These are phyloP conservation scores for Aspergillus hancockii DNA, from an alignment of 495 filamentous ascomycete genomes.

Conservation along the genomic window DNA sequence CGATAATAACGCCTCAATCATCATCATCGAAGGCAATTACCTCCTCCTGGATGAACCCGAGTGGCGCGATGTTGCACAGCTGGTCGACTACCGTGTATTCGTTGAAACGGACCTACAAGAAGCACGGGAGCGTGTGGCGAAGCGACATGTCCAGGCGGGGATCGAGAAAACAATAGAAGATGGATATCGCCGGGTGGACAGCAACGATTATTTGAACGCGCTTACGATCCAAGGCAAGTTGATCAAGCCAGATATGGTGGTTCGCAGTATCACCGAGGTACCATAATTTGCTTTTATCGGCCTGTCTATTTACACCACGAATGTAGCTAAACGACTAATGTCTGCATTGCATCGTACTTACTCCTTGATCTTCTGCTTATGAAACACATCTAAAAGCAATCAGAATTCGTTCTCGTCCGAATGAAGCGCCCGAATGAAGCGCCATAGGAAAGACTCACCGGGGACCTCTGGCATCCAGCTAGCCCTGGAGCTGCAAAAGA, in stretches of 20 bases:
- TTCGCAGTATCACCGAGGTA: slow-evolving; percentile 25
- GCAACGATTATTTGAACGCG: slow-evolving; percentile 46
- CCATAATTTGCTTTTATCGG: neutral
- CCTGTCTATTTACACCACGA: neutral
- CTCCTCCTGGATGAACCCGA: slow-evolving; percentile 34
- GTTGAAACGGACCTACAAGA: slow-evolving; percentile 37
- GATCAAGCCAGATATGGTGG: slow-evolving; percentile 30
- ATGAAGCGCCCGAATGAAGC: slow-evolving; percentile 2
- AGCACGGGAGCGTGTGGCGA: slow-evolving; percentile 36
- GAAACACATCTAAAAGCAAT: slow-evolving; percentile 51
- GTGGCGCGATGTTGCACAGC: slow-evolving; percentile 27
- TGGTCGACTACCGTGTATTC: slow-evolving; percentile 38
- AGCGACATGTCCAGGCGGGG: slow-evolving; percentile 37
- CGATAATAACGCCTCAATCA: slow-evolving; percentile 29
- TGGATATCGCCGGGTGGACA: slow-evolving; percentile 39
- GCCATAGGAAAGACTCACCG: slow-evolving; percentile 37
- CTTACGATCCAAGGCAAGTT: slow-evolving; percentile 29
- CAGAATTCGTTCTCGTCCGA: slow-evolving; percentile 4
- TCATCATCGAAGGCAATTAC: slow-evolving; percentile 44
- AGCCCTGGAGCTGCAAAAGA: slow-evolving; percentile 60
- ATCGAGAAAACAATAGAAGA: slow-evolving; percentile 43
- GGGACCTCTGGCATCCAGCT: slow-evolving; percentile 66
- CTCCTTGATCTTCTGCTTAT: slow-evolving; percentile 60
- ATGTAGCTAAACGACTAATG: neutral
- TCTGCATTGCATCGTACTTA: slow-evolving; percentile 22